Base-by-base conservation (phyloP, 2,329 filamentous ascomycete species). In the Trichoderma citrinoviride region DNA sequence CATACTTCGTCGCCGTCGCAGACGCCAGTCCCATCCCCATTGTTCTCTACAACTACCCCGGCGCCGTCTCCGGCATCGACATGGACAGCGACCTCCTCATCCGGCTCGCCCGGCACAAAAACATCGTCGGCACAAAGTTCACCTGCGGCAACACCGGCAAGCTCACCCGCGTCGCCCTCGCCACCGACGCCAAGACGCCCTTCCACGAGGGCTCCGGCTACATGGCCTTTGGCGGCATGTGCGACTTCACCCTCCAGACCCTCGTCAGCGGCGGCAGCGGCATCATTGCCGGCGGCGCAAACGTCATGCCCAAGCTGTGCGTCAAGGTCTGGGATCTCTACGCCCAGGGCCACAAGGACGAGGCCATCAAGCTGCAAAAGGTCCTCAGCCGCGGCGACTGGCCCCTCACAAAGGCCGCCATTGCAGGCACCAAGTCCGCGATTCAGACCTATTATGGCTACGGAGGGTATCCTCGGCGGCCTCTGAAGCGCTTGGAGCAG, bases 71-170 rank as follows among this genome's bases (percentile, higher is more conserved):
- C 6, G 92, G 92, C 57, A 90, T 96, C 73, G 92, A 96, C 77
- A 90, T 96, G 86, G 91, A 95, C 82, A 93, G 90, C 65, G 92
- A 96, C 75, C 83, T 94, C 66, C 85, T 96, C 72, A 92, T 95
- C 79, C 85, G 84, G 74, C 85, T 96, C 43, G 90, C 89, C 50
- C 80, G 87, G 74, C 92, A 96, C 78, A 87, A 88, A 69, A 96
- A 96, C 78, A 92, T 96, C 72, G 81, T 93, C 68, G 92, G 92
- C 68, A 93, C 91, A 63, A 96, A 96, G 77, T 96, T 96, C 82
- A 96, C 92, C 46, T 96, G 92, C 75, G 92, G 91, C 69, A 95
- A 92, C 81, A 95, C 91, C 1, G 92, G 92, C 68, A 96, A 96
- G 80, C 84, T 96, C 69, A 94, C 92, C 14, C 88, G 92, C 37